A percentile compares a stretch with the other conserved stretches of the same genome.
Evolutionary conservation across 2,329 filamentous ascomycete species (phyloP).

Genomic region (Dactylellina parvicollis): DNA sequence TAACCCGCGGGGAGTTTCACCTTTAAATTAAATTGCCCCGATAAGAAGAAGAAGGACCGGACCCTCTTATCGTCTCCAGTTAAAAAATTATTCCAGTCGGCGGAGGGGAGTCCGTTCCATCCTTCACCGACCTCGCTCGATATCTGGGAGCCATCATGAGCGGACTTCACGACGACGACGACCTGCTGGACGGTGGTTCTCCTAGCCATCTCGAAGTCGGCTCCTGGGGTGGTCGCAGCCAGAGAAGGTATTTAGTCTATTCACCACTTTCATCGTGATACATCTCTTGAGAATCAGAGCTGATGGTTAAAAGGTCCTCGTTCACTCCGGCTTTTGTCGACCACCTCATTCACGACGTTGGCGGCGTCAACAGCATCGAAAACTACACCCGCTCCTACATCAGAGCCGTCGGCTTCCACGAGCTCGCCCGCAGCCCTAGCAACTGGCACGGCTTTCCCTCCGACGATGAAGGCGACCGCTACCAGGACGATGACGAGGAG

Average conservation of each 20-base stretch:
- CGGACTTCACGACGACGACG: constrained; percentile 19
- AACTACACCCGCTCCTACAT: constrained; percentile 94
- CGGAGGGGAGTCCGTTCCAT: too few relatives aligned
- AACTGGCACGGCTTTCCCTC: constrained; percentile 47
- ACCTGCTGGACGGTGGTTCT: constrained; percentile 2
- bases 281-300: background rate
- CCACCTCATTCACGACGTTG: constrained; percentile 69
- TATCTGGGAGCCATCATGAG: constrained; percentile 33
- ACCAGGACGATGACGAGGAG: constrained; percentile 37
- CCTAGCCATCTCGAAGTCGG: constrained; percentile 39
- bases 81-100: too few relatives aligned
- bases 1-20: constrained; percentile 46
- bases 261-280: background rate
- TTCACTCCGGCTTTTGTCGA: constrained; percentile 55
- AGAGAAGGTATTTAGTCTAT: constrained; percentile 29
- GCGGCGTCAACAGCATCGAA: constrained; percentile 91
- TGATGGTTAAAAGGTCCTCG: constrained; percentile 52
- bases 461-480: constrained; percentile 48
- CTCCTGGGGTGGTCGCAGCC: constrained; percentile 41
- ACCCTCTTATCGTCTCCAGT: background rate
- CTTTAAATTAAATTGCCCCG: too few relatives aligned
- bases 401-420: constrained; percentile 85
- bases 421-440: constrained; percentile 73
- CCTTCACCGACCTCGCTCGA: too few relatives aligned
- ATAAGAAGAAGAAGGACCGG: too few relatives aligned